Evolutionary conservation across 192 early-diverging fungal genomes (phyloP), one percentile per base, ranked within the genome.

Genomic region (Helicostylum pulchrum): DNA sequence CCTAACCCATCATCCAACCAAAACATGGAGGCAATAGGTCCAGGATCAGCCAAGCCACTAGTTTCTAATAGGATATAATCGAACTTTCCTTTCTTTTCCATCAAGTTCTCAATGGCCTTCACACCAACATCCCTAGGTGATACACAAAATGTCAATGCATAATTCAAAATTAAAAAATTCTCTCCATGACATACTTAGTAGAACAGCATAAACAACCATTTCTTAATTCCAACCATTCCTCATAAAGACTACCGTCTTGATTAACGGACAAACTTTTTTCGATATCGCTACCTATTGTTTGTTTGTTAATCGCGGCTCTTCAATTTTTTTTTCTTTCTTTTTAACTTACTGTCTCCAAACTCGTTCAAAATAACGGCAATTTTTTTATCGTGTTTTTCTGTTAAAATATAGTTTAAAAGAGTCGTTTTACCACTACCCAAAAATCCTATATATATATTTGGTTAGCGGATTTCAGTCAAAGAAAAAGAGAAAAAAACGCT

Each of bases 151-250:
- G 11, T 17, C n/a, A 30, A 42, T 11, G 8, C 3, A 36, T 42
- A 7, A n/a, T 39, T 10, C 3, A 9, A 31, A 19, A 0, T 14
- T 4, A 31, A 45, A 42, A 36, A 20, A 20, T 31, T 10, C 20
- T 36, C 30, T 47, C 4, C 19, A 17, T 36, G 0, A 65, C 79
- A 36, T 79, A 92, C 90, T 97, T 97, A 66, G 98, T 85, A 0
- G 95, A 92, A 74, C 97, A 99, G 76, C 97, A 99, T 50, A 99
- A 80, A 71, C 97, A 99, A 0, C 97, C 97, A 78, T 99, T 99
- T 45, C 85, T 84, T 53, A 99, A 78, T 71, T 99, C 97, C 14
- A 99, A 79, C 97, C 97, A 99, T 62, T 98, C 96, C 57, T 98
- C 94, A 17, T 90, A 89, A 63, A 91, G 81, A 44, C 86, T 85